Conservation (phyloP, 352 stramenopile genomes). For the Pythium rishiriense region DNA sequence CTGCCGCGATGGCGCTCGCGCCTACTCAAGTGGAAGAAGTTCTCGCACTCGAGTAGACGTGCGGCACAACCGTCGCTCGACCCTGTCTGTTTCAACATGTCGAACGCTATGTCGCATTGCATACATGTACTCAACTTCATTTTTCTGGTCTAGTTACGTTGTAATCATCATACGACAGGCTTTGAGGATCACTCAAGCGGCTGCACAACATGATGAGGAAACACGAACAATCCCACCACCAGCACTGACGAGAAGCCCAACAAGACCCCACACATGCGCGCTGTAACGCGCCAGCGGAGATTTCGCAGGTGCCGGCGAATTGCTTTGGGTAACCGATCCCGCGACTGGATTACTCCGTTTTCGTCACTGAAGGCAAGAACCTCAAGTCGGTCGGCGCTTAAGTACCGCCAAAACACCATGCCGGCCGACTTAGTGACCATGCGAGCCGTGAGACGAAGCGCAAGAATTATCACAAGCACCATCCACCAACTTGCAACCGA, state of each 20-base stretch:
- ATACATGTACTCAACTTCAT: constrained; percentile 2
- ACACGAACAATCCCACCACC: constrained; percentile 10
- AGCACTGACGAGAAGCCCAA: constrained; percentile 20
- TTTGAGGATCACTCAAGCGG: constrained; percentile 9
- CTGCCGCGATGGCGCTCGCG: not conserved
- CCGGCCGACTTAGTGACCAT: constrained; percentile 49
- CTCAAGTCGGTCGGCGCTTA: constrained; percentile 54
- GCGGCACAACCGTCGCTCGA: not conserved
- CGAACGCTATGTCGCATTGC: not conserved
- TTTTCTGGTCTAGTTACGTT: not conserved
- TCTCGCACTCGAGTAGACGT: constrained; percentile 22
- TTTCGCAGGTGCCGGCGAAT: constrained; percentile 42
- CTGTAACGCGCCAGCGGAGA: constrained; percentile 42
- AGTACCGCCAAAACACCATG: constrained; percentile 55
- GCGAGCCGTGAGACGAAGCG: constrained; percentile 42
- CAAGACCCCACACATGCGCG: constrained; percentile 36
- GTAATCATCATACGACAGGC: not conserved
- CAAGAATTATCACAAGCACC: constrained; percentile 42
- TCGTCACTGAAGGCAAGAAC: constrained; percentile 58
- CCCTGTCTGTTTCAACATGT: not conserved
- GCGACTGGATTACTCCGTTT: constrained; percentile 40
- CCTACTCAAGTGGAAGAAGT: constrained; percentile 22
- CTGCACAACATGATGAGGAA: constrained; percentile 1
- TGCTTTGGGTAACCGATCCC: constrained; percentile 34
- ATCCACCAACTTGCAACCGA: constrained; percentile 65